Conservation (phyloP, 176 grass and related monocot genomes). For the Carex scoparia region DNA sequence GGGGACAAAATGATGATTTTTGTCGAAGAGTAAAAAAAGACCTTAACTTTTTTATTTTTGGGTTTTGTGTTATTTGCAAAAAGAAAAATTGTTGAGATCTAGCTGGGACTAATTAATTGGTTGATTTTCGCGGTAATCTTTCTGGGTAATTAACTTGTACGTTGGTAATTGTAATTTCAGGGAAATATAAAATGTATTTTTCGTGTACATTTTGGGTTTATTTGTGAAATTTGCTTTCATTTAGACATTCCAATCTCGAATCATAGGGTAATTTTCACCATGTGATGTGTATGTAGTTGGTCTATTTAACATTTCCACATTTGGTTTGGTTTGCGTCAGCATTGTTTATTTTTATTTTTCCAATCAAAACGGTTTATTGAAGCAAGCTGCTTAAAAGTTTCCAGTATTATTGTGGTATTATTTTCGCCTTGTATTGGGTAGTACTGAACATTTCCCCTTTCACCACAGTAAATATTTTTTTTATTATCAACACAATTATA, state of each 20-base stretch:
- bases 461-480: not conserved
- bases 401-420: not conserved
- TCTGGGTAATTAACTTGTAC: not conserved
- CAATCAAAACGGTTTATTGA: not conserved
- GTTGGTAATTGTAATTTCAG: not conserved
- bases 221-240: not conserved
- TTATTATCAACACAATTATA: not conserved
- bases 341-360: not conserved
- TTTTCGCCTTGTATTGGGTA: not conserved
- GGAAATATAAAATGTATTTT: not conserved
- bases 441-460: not conserved
- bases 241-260: not conserved
- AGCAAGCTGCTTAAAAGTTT: not conserved
- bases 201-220: not conserved
- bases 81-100: conserved; percentile 37
- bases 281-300: not conserved
- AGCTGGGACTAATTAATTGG: not conserved
- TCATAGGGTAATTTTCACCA: not conserved
- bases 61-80: not conserved
- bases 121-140: not conserved
- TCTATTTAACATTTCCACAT: not conserved
- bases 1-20: conserved; percentile 15
- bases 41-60: not conserved
- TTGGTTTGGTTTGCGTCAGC: not conserved
- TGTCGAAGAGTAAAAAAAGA: not conserved